Evolutionary conservation across 73 alveolate species (phyloP).

Genomic region (Blepharisma japonicum): DNA sequence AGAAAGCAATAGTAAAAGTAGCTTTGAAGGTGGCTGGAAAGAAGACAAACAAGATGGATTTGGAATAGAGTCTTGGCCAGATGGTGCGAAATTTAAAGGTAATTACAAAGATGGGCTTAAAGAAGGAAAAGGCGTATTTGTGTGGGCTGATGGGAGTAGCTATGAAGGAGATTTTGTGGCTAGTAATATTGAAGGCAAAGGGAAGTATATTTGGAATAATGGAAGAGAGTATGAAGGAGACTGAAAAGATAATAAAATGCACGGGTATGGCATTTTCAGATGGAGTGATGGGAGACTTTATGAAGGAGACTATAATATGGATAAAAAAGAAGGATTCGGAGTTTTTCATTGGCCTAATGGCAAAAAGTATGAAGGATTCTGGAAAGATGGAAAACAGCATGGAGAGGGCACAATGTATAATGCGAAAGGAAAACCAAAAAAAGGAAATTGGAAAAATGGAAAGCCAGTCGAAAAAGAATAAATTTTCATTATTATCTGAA

Average conservation of each 20-base stretch:
- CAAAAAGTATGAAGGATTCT: not conserved
- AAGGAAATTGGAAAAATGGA: too few species aligned
- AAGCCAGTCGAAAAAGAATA: too few species aligned
- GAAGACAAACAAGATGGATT: too few species aligned
- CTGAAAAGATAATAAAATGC: not conserved
- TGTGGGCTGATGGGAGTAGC: not conserved
- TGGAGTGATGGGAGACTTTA: not conserved
- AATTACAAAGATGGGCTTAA: not conserved
- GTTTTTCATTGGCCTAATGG: not conserved
- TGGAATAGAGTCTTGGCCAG: not conserved
- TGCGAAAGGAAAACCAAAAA: too few species aligned
- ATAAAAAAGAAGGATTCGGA: constrained; percentile 1
- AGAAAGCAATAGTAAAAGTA: not conserved
- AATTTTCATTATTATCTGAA: too few species aligned
- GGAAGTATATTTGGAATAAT: constrained; percentile 12
- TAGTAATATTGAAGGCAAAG: not conserved
- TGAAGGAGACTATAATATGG: not conserved
- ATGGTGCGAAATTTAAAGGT: not conserved
- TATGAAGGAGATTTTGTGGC: not conserved
- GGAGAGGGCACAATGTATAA: not conserved
- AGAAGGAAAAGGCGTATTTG: not conserved
- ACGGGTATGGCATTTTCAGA: not conserved
- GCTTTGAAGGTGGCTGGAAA: too few species aligned
- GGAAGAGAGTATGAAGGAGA: constrained; percentile 11
- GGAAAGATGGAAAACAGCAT: not conserved